Base-by-base conservation (phyloP, 2,329 filamentous ascomycete genomes). In the Metarhizium brunneum region DNA sequence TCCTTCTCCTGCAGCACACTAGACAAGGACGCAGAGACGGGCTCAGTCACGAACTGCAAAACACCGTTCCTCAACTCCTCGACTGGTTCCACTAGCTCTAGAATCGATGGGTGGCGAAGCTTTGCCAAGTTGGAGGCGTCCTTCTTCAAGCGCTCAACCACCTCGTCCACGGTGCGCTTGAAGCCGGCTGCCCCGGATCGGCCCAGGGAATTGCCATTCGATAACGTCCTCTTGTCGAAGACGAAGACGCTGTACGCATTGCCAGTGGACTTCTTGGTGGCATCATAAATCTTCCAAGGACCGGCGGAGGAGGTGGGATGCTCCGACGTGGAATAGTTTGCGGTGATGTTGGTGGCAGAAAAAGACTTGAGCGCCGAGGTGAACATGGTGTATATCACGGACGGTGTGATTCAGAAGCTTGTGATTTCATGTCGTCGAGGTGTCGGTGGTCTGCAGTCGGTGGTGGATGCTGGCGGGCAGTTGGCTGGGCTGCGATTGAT, bases 271-370 rank as follows among this genome's bases (percentile, higher is more conserved):
- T 96, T 97, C 75, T 95, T 95, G 77, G 95, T 97, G 57, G 89
- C 92, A 74, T 96, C 92, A 79, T 92, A 92, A 66, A 99, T 94
- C 76, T 91, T 95, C 94, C 94, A 99, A 57, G 92, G 90, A 18
- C 94, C 94, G 16, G 92, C 89, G 53, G 84, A 84, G 53, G 90
- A 88, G n/a, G 84, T 86, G 11, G 88, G 82, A 57, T 83, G 84
- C 30, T 85, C 79, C 25, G 90, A 86, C 61, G 97, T 79, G 63
- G 87, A 84, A 73, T 99, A 99, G 74, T 96, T 95, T 68, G 87
- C 85, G 57, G 85, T 86, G 74, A 99, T 97, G 73, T 96, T 96
- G 58, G 88, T 80, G 64, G 82, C 92, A 61, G 86, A 87, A 70
- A 97, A 92, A 60, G 92, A 95, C 74, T 97, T 97, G 69, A 97